Percentiles rank a stretch among this genome's conserved stretches.
phyloP scores from a whole-genome alignment of 257 asterid species.

The Fraxinus americana region DNA sequence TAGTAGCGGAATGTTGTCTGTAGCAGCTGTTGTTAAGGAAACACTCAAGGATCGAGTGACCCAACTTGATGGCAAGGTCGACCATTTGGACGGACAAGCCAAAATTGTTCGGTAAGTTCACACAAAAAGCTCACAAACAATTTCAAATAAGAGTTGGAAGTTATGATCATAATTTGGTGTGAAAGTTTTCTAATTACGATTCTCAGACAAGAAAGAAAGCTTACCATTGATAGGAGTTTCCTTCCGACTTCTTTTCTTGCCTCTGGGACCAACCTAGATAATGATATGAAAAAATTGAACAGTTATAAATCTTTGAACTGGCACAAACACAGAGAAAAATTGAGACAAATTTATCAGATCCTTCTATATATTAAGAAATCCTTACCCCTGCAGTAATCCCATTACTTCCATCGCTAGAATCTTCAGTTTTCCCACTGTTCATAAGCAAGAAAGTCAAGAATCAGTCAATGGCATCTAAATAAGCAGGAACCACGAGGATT shows the following conservation, averaged over 20 bases:
- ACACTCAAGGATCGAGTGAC: too few relatives aligned
- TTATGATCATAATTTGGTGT: background rate
- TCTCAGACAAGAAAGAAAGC: conserved; percentile 18
- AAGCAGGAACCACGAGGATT: background rate
- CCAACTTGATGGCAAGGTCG: too few relatives aligned
- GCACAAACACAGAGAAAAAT: background rate
- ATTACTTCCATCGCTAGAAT: conserved; percentile 87
- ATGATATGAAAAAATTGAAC: conserved; percentile 16
- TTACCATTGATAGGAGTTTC: conserved; percentile 67
- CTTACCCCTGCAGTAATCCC: conserved; percentile 63
- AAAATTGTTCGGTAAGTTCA: background rate
- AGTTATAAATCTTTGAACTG: background rate
- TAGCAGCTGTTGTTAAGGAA: too few relatives aligned
- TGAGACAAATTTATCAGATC: background rate
- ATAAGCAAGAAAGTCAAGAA: conserved; percentile 20
- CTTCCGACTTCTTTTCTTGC: conserved; percentile 70
- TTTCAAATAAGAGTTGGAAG: background rate
- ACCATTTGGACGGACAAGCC: too few relatives aligned
- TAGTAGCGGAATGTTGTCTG: too few relatives aligned
- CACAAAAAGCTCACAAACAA: background rate
- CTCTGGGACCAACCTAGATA: conserved; percentile 52
- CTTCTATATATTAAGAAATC: conserved; percentile 9
- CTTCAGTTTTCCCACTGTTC: conserved; percentile 72
- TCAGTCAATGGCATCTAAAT: conserved; percentile 19
- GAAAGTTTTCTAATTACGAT: background rate